Conservation (phyloP, 1,284 basidiomycete species). For the Boletus smithii region DNA sequence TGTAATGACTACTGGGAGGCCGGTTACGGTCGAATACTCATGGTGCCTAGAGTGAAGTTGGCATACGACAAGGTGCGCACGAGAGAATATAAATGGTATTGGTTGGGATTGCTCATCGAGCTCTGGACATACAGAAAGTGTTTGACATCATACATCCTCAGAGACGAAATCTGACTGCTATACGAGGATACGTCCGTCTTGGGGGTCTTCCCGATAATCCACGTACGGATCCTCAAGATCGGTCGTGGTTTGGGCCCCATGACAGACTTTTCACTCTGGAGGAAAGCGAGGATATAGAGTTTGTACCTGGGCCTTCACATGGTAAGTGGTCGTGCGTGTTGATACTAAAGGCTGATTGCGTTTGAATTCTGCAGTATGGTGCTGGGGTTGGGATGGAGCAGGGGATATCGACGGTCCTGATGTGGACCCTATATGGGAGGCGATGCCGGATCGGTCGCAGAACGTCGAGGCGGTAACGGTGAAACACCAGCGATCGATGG, state of each 20-base stretch:
- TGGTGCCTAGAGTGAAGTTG: slow-evolving; percentile 93
- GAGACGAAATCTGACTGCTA: slow-evolving; percentile 87
- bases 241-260: slow-evolving; percentile 93
- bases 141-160: slow-evolving; percentile 90
- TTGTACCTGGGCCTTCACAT: slow-evolving; percentile 78
- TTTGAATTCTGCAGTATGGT: slow-evolving; percentile 69
- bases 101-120: slow-evolving; percentile 3
- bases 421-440: slow-evolving; percentile 94
- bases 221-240: slow-evolving; percentile 89
- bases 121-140: slow-evolving; percentile 58
- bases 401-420: slow-evolving; percentile 93
- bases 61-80: slow-evolving; percentile 83
- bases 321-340: slow-evolving; percentile 52
- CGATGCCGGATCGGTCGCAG: slow-evolving; percentile 68
- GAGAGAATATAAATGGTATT: background rate
- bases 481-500: slow-evolving; percentile 64
- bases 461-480: slow-evolving; percentile 62
- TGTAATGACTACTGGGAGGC: slow-evolving; percentile 94
- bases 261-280: slow-evolving; percentile 88
- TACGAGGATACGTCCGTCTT: slow-evolving; percentile 84
- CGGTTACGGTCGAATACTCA: slow-evolving; percentile 91
- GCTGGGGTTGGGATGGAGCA: slow-evolving; percentile 98
- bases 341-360: slow-evolving; percentile 3
- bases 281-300: slow-evolving; percentile 73
- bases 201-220: slow-evolving; percentile 94